Conservation (phyloP, 2,329 filamentous ascomycete species). For the Aspergillus tamarii region DNA sequence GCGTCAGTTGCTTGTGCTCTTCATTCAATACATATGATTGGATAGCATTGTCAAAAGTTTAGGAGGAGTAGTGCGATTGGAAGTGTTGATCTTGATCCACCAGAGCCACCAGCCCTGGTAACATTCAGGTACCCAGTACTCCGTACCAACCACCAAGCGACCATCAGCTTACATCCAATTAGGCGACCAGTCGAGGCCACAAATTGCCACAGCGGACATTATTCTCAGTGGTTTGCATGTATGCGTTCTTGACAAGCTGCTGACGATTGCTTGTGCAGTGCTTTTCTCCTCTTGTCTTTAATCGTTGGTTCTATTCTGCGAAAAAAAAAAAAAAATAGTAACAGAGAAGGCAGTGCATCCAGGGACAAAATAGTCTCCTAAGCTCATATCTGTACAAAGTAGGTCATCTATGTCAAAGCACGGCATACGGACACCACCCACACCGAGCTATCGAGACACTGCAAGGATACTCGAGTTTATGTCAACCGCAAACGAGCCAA, state of each 20-base stretch:
- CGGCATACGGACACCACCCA: no score
- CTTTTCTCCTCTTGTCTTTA: background rate
- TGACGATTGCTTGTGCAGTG: background rate
- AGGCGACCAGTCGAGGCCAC: background rate
- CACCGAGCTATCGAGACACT: no score
- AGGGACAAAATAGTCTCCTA: background rate
- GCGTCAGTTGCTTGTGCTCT: background rate
- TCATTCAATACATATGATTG: constrained; percentile 2
- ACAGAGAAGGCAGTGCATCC: background rate
- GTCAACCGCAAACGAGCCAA: background rate
- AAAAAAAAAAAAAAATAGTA: background rate
- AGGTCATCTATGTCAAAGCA: background rate
- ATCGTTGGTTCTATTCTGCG: background rate
- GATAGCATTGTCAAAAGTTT: background rate
- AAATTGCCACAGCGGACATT: constrained; percentile 10
- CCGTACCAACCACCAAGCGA: background rate
- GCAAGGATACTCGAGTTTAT: background rate
- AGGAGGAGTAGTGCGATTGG: constrained; percentile 3
- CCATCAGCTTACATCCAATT: background rate
- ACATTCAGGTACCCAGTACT: constrained; percentile 1
- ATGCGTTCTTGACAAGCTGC: background rate
- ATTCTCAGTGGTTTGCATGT: background rate
- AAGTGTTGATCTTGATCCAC: constrained; percentile 3
- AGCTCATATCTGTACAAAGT: background rate
- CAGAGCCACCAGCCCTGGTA: background rate